Base-by-base conservation (phyloP, 2,329 filamentous ascomycete genomes). In the Fusarium sp. region DNA sequence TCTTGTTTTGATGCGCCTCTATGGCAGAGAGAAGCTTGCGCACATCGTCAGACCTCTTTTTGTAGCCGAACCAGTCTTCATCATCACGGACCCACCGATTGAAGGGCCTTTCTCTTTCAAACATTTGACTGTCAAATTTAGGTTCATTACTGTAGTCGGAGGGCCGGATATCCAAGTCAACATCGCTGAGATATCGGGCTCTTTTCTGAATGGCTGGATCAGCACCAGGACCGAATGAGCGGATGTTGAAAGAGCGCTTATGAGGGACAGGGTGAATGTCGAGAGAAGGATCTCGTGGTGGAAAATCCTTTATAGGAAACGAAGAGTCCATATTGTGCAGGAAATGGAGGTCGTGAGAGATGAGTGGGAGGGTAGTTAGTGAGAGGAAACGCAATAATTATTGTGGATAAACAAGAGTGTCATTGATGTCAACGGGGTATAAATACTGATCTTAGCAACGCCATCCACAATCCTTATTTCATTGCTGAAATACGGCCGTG, bases 181-280 rank as follows among this genome's bases (percentile, higher is more conserved):
- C 31, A 53, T 71, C 68, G 31, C 38, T 45, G n/a, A 71, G 57
- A 54, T 33, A 28, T 30, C 56, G 51, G 18, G 36, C 53, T 36
- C 56, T 70, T 41, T n/a, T 44, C 24, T 22, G 38, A 15, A 73
- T 70, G 14, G 51, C 42, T 6, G 38, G 39, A 20, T 60, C 38
- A 33, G 65, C 39, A 28, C 70, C 70, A 28, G 70, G 70, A 26
- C 70, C 66, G 7, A 73, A 33, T 24, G 61, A 60, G 39, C 61
- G 44, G 26, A 41, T 24, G 6, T 41, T 38, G 16, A 72, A 72
- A n/a, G 10, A 53, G 35, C 60, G 70, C 26, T 70, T 61, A 24
- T 24, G 26, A 30, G 70, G 69, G 6, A 61, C 42, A 12, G 59
- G 30, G n/a, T 65, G 45, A 22, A 20, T 50, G 11, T 50, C 31